phyloP scores from a whole-genome alignment of 306 rosid genomes.

The Cucurbita ficifolia region DNA sequence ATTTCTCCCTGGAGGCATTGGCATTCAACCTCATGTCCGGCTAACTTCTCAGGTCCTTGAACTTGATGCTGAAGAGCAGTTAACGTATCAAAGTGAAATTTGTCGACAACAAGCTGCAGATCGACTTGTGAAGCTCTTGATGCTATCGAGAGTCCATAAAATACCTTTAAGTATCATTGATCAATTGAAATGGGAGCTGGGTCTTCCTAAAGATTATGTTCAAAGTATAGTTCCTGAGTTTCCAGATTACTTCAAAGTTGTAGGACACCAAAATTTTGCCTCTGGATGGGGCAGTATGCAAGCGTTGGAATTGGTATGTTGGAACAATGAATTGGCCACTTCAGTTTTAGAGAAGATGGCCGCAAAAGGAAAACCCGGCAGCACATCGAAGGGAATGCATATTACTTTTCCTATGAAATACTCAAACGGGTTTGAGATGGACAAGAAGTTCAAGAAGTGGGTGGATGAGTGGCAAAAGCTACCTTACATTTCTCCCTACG shows the following conservation, averaged over 20 bases:
- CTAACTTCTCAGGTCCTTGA: conserved; percentile 31
- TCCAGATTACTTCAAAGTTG: conserved; percentile 57
- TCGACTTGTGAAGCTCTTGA: conserved; percentile 46
- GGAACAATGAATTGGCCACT: conserved; percentile 48
- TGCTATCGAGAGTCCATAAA: conserved; percentile 40
- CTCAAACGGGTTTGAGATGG: conserved; percentile 63
- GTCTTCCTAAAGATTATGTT: conserved; percentile 47
- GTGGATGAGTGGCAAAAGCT: conserved; percentile 60
- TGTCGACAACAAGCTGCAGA: conserved; percentile 47
- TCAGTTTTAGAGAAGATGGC: conserved; percentile 39
- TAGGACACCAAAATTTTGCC: not conserved
- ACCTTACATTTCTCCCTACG: conserved; percentile 70
- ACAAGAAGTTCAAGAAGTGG: conserved; percentile 61
- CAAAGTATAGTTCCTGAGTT: conserved; percentile 37
- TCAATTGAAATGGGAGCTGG: conserved; percentile 56
- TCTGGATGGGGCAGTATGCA: conserved; percentile 9
- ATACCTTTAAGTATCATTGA: conserved; percentile 35
- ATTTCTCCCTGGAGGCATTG: conserved; percentile 33
- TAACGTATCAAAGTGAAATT: conserved; percentile 25
- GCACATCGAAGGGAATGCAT: conserved; percentile 6
- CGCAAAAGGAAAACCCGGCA: not conserved
- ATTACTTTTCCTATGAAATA: conserved; percentile 38
- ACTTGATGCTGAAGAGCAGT: conserved; percentile 37
- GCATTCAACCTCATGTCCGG: conserved; percentile 34
- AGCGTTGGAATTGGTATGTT: conserved; percentile 68